Evolutionary conservation across 441 rosid genomes (phyloP).

Genomic region (Eruca vesicaria): DNA sequence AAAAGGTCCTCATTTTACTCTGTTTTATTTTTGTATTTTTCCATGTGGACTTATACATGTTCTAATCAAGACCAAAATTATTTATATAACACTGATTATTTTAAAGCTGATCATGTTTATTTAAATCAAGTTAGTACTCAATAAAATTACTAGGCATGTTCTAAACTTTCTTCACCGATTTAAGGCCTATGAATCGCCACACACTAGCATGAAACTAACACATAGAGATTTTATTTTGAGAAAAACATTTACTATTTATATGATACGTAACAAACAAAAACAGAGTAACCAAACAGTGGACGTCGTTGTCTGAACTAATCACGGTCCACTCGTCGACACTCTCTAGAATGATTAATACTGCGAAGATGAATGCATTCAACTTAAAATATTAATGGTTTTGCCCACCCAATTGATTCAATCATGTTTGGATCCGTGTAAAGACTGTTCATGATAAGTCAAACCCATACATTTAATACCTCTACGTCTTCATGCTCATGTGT

Average conservation of each 20-base stretch:
- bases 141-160: slow-evolving; percentile 12
- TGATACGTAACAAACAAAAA: background rate
- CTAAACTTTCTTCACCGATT: background rate
- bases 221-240: background rate
- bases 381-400: background rate
- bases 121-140: background rate
- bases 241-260: background rate
- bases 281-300: background rate
- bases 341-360: background rate
- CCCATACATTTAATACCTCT: slow-evolving; percentile 19
- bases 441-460: slow-evolving; percentile 20
- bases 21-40: background rate
- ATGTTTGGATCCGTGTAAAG: background rate
- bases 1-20: background rate
- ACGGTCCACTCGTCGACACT: background rate
- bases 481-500: slow-evolving; percentile 24
- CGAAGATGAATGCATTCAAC: background rate
- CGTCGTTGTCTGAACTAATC: background rate
- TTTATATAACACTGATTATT: background rate
- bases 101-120: background rate
- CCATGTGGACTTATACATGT: slow-evolving; percentile 18
- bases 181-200: no score
- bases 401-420: slow-evolving; percentile 21
- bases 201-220: background rate
- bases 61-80: background rate